Evolutionary conservation across 331 rosid genomes (phyloP).

Genomic region (Acacia pycnantha): DNA sequence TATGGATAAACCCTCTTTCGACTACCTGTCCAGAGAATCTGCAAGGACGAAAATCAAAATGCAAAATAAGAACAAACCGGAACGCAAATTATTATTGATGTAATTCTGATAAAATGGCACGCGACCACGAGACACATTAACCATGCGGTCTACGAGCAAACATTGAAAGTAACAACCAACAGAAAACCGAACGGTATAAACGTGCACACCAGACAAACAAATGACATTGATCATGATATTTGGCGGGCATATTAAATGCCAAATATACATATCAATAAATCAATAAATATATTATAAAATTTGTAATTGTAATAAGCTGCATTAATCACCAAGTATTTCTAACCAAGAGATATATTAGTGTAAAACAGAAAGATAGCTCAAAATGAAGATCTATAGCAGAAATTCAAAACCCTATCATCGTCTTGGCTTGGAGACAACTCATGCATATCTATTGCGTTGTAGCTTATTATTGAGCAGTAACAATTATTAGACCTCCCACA

Average conservation of each 20-base stretch:
- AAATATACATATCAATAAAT: not conserved
- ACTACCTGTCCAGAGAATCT: conserved; percentile 16
- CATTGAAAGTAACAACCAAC: not conserved
- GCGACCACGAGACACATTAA: not conserved
- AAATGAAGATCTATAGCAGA: not conserved
- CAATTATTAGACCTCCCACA: not conserved
- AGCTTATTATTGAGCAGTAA: not conserved
- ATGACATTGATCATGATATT: not conserved
- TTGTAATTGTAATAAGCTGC: not conserved
- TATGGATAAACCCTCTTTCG: not conserved
- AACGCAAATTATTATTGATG: not conserved
- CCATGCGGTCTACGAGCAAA: not conserved
- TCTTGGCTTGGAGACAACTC: not conserved
- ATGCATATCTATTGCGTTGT: not conserved
- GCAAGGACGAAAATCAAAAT: conserved; percentile 25
- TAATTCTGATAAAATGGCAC: not conserved
- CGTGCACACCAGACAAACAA: not conserved
- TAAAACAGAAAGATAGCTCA: not conserved
- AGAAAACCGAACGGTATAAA: not conserved
- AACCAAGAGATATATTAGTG: not conserved
- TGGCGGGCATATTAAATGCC: not conserved
- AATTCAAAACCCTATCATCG: no score
- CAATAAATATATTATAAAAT: not conserved
- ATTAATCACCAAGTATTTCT: not conserved
- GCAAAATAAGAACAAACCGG: not conserved